A percentile compares a stretch with the other conserved stretches of the same genome.
Conservation (phyloP, 73 alveolate species). For the Paramecium sonneborni region DNA sequence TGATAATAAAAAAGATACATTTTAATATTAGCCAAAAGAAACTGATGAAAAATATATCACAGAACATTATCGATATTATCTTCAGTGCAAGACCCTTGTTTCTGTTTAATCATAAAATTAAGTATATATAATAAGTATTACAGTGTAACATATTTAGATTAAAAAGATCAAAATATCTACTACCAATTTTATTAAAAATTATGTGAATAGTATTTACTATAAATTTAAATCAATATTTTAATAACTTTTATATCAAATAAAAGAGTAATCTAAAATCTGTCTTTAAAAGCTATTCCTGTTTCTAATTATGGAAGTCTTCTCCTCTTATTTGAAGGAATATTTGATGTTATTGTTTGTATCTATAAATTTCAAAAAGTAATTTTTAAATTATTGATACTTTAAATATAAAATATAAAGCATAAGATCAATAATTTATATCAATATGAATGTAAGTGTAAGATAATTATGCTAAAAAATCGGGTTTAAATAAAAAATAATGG, state of each 20-base stretch:
- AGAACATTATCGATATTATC: conserved; percentile 24
- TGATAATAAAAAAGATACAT: background rate
- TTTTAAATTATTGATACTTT: background rate
- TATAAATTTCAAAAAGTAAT: conserved; percentile 12
- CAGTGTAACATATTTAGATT: background rate
- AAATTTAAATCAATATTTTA: no score
- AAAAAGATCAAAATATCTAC: background rate
- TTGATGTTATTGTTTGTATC: background rate
- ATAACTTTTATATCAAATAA: conserved; percentile 1
- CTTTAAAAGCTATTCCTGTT: background rate
- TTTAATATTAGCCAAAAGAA: background rate
- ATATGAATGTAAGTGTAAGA: no score
- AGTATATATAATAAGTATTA: no score
- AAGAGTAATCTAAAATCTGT: background rate
- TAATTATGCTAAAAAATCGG: no score
- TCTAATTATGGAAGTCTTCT: conserved; percentile 15
- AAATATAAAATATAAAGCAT: no score
- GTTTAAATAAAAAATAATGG: no score
- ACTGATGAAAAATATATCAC: background rate
- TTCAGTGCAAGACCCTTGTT: no score
- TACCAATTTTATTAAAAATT: background rate
- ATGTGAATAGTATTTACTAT: background rate
- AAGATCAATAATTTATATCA: no score
- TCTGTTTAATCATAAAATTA: no score
- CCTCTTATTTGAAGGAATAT: background rate